phyloP scores from a whole-genome alignment of 768 basidiomycete species.

The Postia placenta region DNA sequence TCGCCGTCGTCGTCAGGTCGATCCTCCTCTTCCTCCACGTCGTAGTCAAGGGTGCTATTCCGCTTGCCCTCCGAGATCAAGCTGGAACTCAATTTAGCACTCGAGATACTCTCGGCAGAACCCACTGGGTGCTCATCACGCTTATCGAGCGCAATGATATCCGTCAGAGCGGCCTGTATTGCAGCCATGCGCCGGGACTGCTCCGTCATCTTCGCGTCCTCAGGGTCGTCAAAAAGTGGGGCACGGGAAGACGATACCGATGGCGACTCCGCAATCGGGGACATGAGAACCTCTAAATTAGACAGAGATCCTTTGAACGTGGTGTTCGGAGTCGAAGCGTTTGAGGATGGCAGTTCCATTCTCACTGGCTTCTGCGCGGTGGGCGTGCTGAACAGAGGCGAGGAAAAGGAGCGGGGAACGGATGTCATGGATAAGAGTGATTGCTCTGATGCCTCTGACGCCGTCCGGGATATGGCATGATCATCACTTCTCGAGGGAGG shows the following conservation, averaged over 20 bases:
- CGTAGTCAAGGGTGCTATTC: constrained; percentile 19
- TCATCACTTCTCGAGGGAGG: not conserved
- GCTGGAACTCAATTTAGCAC: not conserved
- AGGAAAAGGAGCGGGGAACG: constrained; percentile 15
- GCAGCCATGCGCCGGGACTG: constrained; percentile 88
- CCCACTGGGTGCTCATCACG: constrained; percentile 18
- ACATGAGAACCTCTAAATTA: constrained; percentile 82
- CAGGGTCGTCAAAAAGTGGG: constrained; percentile 68
- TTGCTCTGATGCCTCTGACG: not conserved
- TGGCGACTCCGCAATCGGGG: constrained; percentile 47
- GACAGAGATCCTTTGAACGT: constrained; percentile 26
- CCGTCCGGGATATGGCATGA: not conserved
- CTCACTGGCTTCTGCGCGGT: not conserved
- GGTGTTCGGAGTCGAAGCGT: constrained; percentile 2
- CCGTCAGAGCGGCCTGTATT: constrained; percentile 91
- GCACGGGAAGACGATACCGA: constrained; percentile 50
- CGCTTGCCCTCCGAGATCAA: constrained; percentile 6
- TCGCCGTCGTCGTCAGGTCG: constrained; percentile 37
- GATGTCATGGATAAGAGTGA: not conserved
- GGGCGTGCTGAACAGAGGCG: constrained; percentile 8
- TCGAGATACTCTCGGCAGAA: constrained; percentile 4
- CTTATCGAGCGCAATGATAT: constrained; percentile 87
- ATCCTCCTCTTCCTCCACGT: constrained; percentile 40
- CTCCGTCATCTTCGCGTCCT: constrained; percentile 48
- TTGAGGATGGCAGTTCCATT: too few species aligned